Evolutionary conservation across 805 yeast species (phyloP), one percentile per base, ranked within the genome.

Genomic region (Kazachstania taianensis): DNA sequence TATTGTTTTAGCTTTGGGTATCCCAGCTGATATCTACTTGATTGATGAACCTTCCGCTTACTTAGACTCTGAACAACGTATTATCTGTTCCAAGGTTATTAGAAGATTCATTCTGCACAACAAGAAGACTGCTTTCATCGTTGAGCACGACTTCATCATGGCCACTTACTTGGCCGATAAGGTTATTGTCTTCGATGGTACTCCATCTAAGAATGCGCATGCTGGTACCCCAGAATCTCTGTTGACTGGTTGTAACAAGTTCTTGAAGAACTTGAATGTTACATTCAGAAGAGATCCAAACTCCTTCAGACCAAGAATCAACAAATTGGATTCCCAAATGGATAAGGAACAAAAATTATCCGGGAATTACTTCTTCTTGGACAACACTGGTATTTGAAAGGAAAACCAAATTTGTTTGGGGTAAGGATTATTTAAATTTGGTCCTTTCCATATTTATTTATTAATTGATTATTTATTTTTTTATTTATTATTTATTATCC

Each of bases 111-210:
- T 92, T 55, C 69, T 92, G 61, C 98, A 92, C 61, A 76, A 96
- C 50, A 87, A 89, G 72, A 92, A 89, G 73, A 89, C 97, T 31
- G 98, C 99, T n/a, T 92, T 92, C 62, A 72, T 92, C 53, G 99
- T 92, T 41, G 99, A 92, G 79, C 99, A 92, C 78, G 99, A 92
- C 75, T 92, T 92, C 75, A 92, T 92, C 70, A 92, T 92, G 99
- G 97, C 98, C 46, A 92, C 99, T 13, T 92, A 92, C 62, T 74
- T 92, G 71, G 98, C 99, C 45, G 99, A 92, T 66, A 77, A 94
- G 58, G 99, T 92, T 53, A 89, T 92, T 74, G 97, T 92, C 39
- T 92, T 89, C 56, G 98, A 92, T 64, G 99, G 99, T 63, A 55
- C 66, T 45, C 97, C 99, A 37, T 85, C 97, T 19, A 72, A 73